Evolutionary conservation across 306 rosid species (phyloP).

Genomic region (Herpetospermum pedunculosum): DNA sequence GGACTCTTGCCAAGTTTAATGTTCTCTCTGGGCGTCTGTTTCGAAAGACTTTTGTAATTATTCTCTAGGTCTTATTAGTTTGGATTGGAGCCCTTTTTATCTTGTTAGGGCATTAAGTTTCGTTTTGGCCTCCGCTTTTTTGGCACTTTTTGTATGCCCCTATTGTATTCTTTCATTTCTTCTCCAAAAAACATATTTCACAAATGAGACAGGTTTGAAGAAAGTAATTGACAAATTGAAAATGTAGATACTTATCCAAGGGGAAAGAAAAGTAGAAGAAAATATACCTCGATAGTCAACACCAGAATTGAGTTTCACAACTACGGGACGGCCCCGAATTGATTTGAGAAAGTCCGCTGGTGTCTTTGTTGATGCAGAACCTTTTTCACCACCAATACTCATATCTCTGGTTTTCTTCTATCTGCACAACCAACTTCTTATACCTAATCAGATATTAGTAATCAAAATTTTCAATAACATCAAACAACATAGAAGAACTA

Average conservation of each 20-base stretch:
- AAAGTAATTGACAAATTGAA: not conserved
- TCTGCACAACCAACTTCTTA: not conserved
- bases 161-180: not conserved
- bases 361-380: constrained; percentile 60
- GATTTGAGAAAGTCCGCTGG: constrained; percentile 91
- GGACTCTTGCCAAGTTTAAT: not conserved
- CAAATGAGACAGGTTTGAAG: not conserved
- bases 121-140: not conserved
- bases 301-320: constrained; percentile 85
- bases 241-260: not conserved
- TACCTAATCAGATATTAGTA: not conserved
- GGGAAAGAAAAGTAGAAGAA: not conserved
- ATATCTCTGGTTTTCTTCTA: constrained; percentile 6
- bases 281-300: constrained; percentile 74
- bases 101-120: not conserved
- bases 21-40: not conserved
- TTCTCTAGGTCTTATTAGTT: not conserved
- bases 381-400: constrained; percentile 54
- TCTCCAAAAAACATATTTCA: not conserved
- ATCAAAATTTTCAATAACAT: not conserved
- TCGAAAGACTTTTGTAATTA: not conserved
- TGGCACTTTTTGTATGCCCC: not conserved
- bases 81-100: not conserved
- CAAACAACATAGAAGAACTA: not conserved
- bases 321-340: constrained; percentile 90